A percentile compares a stretch with the other conserved stretches of the same genome.
phyloP scores from a whole-genome alignment of 2,329 filamentous ascomycete species.

The Penicillium sp. region DNA sequence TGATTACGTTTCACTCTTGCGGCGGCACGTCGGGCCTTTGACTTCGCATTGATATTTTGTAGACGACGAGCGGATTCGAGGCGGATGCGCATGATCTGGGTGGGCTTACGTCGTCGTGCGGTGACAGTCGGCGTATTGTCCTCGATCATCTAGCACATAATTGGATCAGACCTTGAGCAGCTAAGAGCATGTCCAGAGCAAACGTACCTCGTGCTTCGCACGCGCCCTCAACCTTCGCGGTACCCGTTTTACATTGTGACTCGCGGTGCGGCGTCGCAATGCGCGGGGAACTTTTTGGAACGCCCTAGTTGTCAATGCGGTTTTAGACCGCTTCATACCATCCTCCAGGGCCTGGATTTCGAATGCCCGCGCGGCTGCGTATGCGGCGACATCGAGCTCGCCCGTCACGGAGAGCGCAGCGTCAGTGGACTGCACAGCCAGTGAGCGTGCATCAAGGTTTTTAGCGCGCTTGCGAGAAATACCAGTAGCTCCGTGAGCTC shows the following conservation, averaged over 20 bases:
- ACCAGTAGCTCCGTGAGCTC: conserved; percentile 23
- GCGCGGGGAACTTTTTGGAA: conserved; percentile 88
- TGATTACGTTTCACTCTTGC: conserved; percentile 47
- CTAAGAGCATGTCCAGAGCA: background rate
- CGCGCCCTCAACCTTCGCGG: conserved; percentile 71
- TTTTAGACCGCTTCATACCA: conserved; percentile 74
- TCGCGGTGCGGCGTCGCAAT: conserved; percentile 82
- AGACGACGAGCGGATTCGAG: conserved; percentile 74
- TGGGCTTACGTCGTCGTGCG: conserved; percentile 48
- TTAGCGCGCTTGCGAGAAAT: conserved; percentile 44
- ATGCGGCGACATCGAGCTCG: conserved; percentile 79
- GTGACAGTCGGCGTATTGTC: conserved; percentile 87
- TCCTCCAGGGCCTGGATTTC: conserved; percentile 83
- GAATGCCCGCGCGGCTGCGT: conserved; percentile 80
- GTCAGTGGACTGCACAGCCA: conserved; percentile 46
- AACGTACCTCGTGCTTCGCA: conserved; percentile 60
- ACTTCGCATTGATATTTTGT: conserved; percentile 55
- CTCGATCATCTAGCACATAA: conserved; percentile 64
- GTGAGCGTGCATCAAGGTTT: conserved; percentile 42
- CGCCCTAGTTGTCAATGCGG: conserved; percentile 63
- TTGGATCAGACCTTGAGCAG: background rate
- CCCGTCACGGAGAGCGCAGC: conserved; percentile 60
- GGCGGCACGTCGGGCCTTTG: conserved; percentile 39
- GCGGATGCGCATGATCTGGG: conserved; percentile 51
- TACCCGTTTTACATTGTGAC: conserved; percentile 89